A percentile compares a stretch with the other conserved stretches of the same genome.
Conservation (phyloP, 208 protist genomes). For the Angomonas desouzai region DNA sequence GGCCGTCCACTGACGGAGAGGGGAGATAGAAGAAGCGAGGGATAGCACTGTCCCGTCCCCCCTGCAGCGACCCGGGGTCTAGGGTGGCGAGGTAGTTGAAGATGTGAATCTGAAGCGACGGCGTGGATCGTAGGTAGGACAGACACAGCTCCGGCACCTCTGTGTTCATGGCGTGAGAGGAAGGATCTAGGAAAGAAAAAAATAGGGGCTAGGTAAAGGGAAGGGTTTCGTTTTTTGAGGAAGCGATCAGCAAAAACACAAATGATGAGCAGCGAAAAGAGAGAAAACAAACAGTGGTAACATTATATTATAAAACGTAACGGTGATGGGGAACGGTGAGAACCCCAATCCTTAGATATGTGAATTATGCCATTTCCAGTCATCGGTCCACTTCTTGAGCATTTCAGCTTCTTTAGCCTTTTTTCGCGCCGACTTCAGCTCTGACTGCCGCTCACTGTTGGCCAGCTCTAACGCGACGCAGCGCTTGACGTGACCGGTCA, state of each 20-base stretch:
- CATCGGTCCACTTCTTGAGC: constrained; percentile 9
- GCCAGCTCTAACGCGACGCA: background rate
- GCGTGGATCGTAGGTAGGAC: background rate
- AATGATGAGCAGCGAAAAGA: background rate
- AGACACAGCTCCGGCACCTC: background rate
- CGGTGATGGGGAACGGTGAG: background rate
- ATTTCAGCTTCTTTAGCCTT: background rate
- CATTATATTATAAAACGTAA: background rate
- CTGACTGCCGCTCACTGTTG: background rate
- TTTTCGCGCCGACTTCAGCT: background rate
- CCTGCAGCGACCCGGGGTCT: background rate
- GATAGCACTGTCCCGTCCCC: background rate
- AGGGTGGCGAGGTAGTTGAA: background rate
- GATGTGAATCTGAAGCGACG: background rate
- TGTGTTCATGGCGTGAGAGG: background rate
- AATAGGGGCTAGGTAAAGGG: background rate
- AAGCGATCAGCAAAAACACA: background rate
- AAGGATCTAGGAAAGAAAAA: background rate
- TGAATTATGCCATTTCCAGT: constrained; percentile 1
- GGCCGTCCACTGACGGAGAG: background rate
- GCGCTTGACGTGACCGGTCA: background rate
- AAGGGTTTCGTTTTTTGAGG: background rate
- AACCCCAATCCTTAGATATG: background rate
- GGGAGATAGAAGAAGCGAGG: background rate
- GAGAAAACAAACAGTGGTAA: background rate